phyloP scores from a whole-genome alignment of 2,329 filamentous ascomycete genomes.

The Scleromitrula shiraiana region DNA sequence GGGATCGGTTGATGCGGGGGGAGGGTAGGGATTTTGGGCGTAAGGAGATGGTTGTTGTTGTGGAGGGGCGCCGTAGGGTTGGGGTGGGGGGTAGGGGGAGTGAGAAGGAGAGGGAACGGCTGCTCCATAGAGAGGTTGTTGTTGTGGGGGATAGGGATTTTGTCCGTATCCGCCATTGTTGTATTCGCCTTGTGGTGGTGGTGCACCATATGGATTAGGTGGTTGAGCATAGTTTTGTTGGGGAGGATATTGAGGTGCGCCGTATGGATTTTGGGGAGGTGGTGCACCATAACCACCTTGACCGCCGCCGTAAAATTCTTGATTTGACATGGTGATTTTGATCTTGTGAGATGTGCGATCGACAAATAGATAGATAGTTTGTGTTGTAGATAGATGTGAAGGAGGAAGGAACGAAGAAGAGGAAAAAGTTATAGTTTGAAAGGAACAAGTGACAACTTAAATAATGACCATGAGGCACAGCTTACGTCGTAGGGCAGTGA shows the following conservation, averaged over 20 bases:
- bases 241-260: background rate
- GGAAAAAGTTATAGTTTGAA: background rate
- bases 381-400: background rate
- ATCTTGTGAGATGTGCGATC: background rate
- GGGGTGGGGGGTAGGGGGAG: background rate
- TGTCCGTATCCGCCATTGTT: too few relatives aligned
- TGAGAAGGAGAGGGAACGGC: background rate
- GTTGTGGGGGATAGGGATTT: background rate
- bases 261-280: background rate
- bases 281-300: background rate
- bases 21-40: background rate
- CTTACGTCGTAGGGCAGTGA: background rate
- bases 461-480: background rate
- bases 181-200: too few relatives aligned
- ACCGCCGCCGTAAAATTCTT: background rate
- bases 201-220: background rate
- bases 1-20: background rate
- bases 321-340: background rate
- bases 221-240: background rate
- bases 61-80: background rate
- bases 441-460: background rate
- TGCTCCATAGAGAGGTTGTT: too few relatives aligned
- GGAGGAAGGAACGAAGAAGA: background rate
- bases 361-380: too few relatives aligned
- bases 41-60: constrained; percentile 3